Evolutionary conservation across 2,329 filamentous ascomycete species (phyloP).

Genomic region (Fonsecaea nubica): DNA sequence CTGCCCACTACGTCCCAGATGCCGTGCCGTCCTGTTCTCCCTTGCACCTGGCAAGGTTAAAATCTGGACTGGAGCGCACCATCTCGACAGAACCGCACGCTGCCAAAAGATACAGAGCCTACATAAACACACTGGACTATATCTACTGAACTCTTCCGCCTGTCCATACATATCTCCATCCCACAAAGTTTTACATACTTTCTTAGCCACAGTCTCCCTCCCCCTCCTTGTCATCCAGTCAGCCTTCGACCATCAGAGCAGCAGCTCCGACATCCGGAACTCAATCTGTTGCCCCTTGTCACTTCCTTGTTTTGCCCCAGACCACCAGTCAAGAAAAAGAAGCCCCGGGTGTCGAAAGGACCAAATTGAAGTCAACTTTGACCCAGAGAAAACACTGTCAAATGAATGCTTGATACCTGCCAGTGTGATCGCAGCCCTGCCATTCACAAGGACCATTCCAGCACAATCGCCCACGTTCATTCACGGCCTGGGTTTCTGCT

Average conservation of each 20-base stretch:
- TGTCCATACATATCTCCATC: conserved; percentile 14
- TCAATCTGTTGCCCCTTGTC: conserved; percentile 18
- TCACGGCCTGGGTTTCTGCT: too few relatives aligned
- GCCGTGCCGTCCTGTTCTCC: conserved; percentile 1
- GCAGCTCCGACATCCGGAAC: conserved; percentile 5
- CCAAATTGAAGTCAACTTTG: background rate
- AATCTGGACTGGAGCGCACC: background rate
- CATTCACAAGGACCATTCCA: background rate
- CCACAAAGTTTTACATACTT: conserved; percentile 18
- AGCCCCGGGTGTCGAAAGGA: background rate
- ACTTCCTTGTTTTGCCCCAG: background rate
- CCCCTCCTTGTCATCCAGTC: background rate
- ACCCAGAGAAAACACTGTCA: background rate
- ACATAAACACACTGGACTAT: conserved; percentile 12
- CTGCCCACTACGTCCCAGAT: background rate
- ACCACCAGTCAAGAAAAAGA: background rate
- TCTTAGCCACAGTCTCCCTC: conserved; percentile 7
- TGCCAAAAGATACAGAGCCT: background rate
- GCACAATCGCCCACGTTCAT: too few relatives aligned
- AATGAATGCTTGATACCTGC: background rate
- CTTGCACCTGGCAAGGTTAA: background rate
- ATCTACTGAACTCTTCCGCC: conserved; percentile 2
- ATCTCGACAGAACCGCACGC: background rate
- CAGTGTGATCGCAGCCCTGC: background rate
- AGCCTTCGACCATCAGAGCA: background rate